phyloP scores from a whole-genome alignment of 257 asterid genomes.

The Verbena officinalis region DNA sequence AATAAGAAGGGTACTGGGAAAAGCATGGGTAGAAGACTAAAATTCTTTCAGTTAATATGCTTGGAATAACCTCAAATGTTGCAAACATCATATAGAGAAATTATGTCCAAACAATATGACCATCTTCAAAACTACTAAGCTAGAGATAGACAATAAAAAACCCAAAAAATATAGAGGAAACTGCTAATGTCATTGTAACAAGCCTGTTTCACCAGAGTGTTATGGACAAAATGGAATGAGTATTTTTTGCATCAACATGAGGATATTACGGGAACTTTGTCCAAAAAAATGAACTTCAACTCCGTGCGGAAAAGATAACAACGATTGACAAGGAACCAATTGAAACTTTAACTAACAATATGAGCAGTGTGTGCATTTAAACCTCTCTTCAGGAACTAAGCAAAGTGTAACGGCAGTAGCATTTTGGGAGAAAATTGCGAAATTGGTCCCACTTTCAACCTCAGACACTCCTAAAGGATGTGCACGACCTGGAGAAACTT shows the following conservation, averaged over 20 bases:
- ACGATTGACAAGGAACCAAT: conserved; percentile 16
- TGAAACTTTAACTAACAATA: conserved; percentile 17
- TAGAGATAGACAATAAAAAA: background rate
- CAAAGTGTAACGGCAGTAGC: conserved; percentile 86
- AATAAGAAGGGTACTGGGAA: background rate
- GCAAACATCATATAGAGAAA: conserved; percentile 10
- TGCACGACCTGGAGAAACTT: conserved; percentile 76
- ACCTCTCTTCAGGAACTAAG: conserved; percentile 73
- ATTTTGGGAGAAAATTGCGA: conserved; percentile 89
- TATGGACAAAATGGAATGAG: background rate
- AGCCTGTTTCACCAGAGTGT: conserved; percentile 12
- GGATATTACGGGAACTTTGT: conserved; percentile 6
- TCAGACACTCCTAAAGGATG: conserved; percentile 88
- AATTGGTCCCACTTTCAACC: conserved; percentile 79
- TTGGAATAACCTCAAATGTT: conserved; percentile 13
- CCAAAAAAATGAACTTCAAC: conserved; percentile 5
- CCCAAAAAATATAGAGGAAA: background rate
- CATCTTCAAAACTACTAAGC: conserved; percentile 6
- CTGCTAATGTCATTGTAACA: background rate
- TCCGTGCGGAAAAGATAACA: background rate
- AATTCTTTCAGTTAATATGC: conserved; percentile 23
- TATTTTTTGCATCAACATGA: conserved; percentile 7
- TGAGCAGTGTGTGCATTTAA: conserved; percentile 27
- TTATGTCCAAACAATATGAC: conserved; percentile 7
- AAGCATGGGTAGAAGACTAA: conserved; percentile 17